These are phyloP conservation scores for Sindora glabra DNA, from an alignment of 306 rosid genomes.

Conservation along the genomic window DNA sequence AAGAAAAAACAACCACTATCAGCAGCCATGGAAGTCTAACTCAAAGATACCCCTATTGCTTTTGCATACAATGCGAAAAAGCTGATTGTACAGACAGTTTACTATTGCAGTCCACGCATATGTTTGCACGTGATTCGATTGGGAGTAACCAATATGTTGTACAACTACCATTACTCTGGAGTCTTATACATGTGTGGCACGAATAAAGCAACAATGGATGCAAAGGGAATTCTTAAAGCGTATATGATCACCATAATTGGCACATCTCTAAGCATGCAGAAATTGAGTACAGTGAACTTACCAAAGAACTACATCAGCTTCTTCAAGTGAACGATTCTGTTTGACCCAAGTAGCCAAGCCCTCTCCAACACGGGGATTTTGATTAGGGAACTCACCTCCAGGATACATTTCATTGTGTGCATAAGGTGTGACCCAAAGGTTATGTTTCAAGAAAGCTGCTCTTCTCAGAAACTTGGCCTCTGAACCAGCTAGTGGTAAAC, in stretches of 20 bases:
- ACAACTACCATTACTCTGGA: no score
- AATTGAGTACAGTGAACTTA: constrained; percentile 24
- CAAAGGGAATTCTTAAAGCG: neutral
- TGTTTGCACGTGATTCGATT: neutral
- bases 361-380: constrained; percentile 74
- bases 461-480: constrained; percentile 79
- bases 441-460: constrained; percentile 78
- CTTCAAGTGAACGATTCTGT: constrained; percentile 63
- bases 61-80: no score
- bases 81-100: no score
- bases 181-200: neutral
- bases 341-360: constrained; percentile 78
- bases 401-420: constrained; percentile 59
- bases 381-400: constrained; percentile 77
- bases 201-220: neutral
- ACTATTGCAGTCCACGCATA: no score
- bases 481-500: constrained; percentile 72
- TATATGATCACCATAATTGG: neutral
- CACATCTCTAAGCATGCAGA: neutral
- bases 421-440: constrained; percentile 78
- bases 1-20: no score
- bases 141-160: neutral
- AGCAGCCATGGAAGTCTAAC: neutral
- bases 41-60: no score
- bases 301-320: constrained; percentile 82